Base-by-base conservation (phyloP, 768 basidiomycete genomes). In the Hypholoma sublateritium region DNA sequence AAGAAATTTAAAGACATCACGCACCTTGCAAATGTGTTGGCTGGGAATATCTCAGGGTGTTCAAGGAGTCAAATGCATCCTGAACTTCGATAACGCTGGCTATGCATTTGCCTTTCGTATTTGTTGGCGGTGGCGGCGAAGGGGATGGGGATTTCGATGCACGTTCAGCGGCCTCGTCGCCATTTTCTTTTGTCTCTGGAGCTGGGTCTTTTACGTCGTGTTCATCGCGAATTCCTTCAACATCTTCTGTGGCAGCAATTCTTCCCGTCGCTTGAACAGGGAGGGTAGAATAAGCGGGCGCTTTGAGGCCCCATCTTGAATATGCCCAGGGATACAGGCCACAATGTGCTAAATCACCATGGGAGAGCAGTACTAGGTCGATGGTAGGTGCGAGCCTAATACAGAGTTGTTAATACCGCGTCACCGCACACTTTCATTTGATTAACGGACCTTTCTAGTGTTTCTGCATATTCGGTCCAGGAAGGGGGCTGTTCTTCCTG, bases 241-340 rank as follows among this genome's bases (percentile, higher is more conserved):
- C 82, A 65, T 97, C 95, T 70, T 98, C 93, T 5, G 89, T 82
- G 2, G 91, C 89, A 14, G 93, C 93, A 42, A 98, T 92, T 34
- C 93, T 82, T 4, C 91, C 96, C 88, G 95, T 96, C 54, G 95
- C 93, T 63, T 95, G 93, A 0, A 97, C 94, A 36, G 96, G 96
- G 24, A 98, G 82, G 2, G 95, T 96, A 0, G 92, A 90, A 69
- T 98, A 99, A 17, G 94, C 87, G 3, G 95, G 93, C 19, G 95
- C 95, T 57, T 82, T 88, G 41, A 98, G 79, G 19, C 87, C 88
- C 89, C 93, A 95, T 69, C 84, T 81, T 16, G 94, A 83, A 69
- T 91, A 82, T 5, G 97, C 95, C 70, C 91, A 98, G 11, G 97
- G 87, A 67, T 93, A 95, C n/a, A 98, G 77, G 14, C 96, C 96